Evolutionary conservation across 176 grass and related monocot species (phyloP).

Genomic region (Aegilops bicornis): DNA sequence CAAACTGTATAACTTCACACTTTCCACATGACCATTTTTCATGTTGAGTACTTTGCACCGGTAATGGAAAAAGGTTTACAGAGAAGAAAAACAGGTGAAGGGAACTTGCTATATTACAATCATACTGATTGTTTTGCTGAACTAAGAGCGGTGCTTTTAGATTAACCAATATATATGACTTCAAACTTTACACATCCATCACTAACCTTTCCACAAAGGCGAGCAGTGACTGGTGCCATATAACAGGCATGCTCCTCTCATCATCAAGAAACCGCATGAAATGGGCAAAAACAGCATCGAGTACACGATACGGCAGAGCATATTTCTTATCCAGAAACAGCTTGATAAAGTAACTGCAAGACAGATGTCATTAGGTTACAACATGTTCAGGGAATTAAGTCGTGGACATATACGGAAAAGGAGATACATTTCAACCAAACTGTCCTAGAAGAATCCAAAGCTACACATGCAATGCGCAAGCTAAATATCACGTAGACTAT

Average conservation of each 20-base stretch:
- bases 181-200: background rate
- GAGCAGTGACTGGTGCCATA: slow-evolving; percentile 97
- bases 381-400: slow-evolving; percentile 5
- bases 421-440: background rate
- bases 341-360: slow-evolving; percentile 96
- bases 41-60: background rate
- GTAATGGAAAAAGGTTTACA: background rate
- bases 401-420: background rate
- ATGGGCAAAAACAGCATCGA: slow-evolving; percentile 87
- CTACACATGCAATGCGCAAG: no score
- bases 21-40: background rate
- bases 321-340: slow-evolving; percentile 98
- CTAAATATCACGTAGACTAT: background rate
- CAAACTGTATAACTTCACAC: background rate
- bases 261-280: slow-evolving; percentile 84
- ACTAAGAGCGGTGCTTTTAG: background rate
- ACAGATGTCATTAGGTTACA: background rate
- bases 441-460: background rate
- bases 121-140: background rate
- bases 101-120: background rate
- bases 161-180: background rate
- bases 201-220: slow-evolving; percentile 90
- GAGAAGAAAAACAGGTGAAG: background rate
- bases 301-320: slow-evolving; percentile 76
- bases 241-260: slow-evolving; percentile 78